Evolutionary conservation across 2,329 filamentous ascomycete genomes (phyloP), one percentile per base, ranked within the genome.

Genomic region (Corynespora cassiicola): DNA sequence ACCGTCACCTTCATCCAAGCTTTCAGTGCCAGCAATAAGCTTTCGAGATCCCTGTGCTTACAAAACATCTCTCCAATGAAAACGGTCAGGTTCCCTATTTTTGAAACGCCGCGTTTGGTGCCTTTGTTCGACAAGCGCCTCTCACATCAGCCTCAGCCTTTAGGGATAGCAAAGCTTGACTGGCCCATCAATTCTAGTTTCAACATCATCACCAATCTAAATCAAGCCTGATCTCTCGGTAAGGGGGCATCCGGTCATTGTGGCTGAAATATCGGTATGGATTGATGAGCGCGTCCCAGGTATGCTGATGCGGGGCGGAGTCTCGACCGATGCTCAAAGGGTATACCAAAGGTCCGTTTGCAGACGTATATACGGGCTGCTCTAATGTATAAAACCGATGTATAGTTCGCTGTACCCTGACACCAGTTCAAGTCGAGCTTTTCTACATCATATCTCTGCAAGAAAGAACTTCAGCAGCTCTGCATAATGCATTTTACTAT

Each of bases 401-500:
- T n/a, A n/a, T n/a, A n/a, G n/a, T 43, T 34, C 32, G 33, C 20
- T 29, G 31, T 26, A 33, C 36, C 15, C 23, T 22, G 24, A n/a
- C 30, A 18, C 17, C 26, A 25, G 11, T 24, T 32, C 40, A 12
- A 37, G 12, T n/a, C n/a, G n/a, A n/a, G n/a, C n/a, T n/a, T n/a
- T n/a, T n/a, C n/a, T n/a, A n/a, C n/a, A n/a, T n/a, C n/a, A n/a
- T n/a, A n/a, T n/a, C n/a, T n/a, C n/a, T n/a, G n/a, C 5, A 14
- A 12, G n/a, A n/a, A n/a, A n/a, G n/a, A 36, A 31, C 22, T 25
- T 9, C 15, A 31, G 6, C 26, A 12, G n/a, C n/a, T 18, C n/a
- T 16, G n/a, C 31, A 34, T 19, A 21, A 63, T 66, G 61, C 47
- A 48, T 25, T 45, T 41, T 19, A 52, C 54, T 6, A 50, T 56